phyloP scores from a whole-genome alignment of 2,329 filamentous ascomycete genomes.

The Lachnellula occidentalis region DNA sequence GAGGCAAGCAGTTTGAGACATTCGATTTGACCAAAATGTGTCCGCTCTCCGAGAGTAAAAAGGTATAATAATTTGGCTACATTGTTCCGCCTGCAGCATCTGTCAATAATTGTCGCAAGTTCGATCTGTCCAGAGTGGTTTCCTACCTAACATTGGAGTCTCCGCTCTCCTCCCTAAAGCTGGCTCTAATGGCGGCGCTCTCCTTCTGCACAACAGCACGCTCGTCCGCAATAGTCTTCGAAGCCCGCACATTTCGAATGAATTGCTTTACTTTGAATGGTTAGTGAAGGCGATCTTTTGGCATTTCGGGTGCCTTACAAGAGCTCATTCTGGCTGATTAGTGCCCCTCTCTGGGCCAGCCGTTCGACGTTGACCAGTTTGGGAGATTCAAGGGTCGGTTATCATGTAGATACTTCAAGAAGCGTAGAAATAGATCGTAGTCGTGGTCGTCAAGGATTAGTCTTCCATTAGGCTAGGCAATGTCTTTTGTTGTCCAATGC shows the following conservation, averaged over 20 bases:
- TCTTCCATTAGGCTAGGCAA: neutral
- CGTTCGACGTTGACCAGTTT: constrained; percentile 16
- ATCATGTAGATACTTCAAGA: neutral
- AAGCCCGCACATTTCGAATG: constrained; percentile 96
- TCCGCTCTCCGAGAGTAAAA: constrained; percentile 94
- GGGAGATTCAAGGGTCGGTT: neutral
- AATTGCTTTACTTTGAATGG: constrained; percentile 83
- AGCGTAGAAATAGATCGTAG: neutral
- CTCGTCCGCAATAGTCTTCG: constrained; percentile 98
- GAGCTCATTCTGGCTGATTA: constrained; percentile 31
- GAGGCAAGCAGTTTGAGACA: constrained; percentile 96
- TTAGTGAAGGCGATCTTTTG: constrained; percentile 12
- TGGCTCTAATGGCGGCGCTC: constrained; percentile 93
- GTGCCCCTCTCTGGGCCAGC: constrained; percentile 30
- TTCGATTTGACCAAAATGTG: constrained; percentile 98
- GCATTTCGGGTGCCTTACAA: constrained; percentile 24
- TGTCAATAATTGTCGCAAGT: constrained; percentile 11
- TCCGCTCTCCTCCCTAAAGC: constrained; percentile 93
- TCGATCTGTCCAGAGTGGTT: constrained; percentile 1
- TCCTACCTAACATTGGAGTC: constrained; percentile 83
- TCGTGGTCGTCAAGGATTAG: neutral
- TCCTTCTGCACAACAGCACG: constrained; percentile 98
- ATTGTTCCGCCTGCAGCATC: constrained; percentile 76
- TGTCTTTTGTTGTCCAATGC: neutral
- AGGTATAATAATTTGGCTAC: constrained; percentile 97